Evolutionary conservation across 2,329 filamentous ascomycete genomes (phyloP), one percentile per base, ranked within the genome.

Genomic region (Colletotrichum trifolii): DNA sequence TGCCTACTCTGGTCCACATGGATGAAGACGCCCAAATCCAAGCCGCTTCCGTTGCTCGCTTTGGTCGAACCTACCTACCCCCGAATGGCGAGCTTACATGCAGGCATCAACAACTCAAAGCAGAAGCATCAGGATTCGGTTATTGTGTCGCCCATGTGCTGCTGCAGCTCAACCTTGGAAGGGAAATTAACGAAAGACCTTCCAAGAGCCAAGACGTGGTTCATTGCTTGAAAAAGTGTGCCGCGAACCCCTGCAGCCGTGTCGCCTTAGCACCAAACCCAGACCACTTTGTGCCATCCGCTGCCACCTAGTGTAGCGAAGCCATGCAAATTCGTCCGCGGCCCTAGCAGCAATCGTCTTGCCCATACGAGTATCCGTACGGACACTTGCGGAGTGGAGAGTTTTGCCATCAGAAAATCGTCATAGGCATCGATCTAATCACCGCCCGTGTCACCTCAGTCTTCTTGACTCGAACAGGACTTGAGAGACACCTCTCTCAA

Each of bases 141-240:
- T 57, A 46, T 53, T 57, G 52, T 62, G n/a, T 54, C 48, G 55
- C 47, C 55, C 49, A 52, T 63, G 47, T 62, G 58, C 47, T 62
- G 62, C 62, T 65, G 62, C 62, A 62, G 60, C 58, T 53, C 52
- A 48, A 65, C 62, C 62, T 65, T 62, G 62, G 58, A 65, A 62
- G 58, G 62, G 62, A 62, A 65, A 65, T 65, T 65, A 65, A 38
- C 62, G 56, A 62, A 61, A 65, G 58, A 53, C 62, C 52, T 56
- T 62, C 58, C 62, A 65, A 62, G 62, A 53, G 62, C 62, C 58
- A 65, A 57, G 58, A 38, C 25, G 52, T 56, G 36, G 58, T 65
- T 58, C 35, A 52, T 58, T 65, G 58, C 58, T 62, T 56, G 58
- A 62, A 48, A 61, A 62, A 58, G 62, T 62, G 58, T 53, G 46